A percentile compares a stretch with the other conserved stretches of the same genome.
Evolutionary conservation across 1,139 yeast genomes (phyloP).

Genomic region (Candida pseudoviswanathii): DNA sequence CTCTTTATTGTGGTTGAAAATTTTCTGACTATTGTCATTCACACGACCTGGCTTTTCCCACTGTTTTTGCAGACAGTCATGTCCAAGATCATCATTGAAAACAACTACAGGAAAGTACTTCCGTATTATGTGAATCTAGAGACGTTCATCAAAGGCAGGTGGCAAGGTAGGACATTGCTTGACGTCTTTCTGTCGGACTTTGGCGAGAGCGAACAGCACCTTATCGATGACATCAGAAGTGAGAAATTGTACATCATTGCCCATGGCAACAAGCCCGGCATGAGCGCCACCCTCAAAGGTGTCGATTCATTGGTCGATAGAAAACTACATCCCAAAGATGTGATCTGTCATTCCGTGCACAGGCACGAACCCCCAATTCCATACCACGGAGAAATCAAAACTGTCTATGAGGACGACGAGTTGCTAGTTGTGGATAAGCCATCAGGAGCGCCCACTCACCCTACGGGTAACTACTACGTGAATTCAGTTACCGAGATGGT

Average conservation of each 20-base stretch:
- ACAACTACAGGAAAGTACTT: constrained; percentile 45
- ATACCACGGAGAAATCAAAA: constrained; percentile 27
- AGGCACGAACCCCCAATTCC: constrained; percentile 65
- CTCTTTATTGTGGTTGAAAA: constrained; percentile 1
- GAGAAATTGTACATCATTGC: constrained; percentile 28
- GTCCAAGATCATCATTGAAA: constrained; percentile 27
- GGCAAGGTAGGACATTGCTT: constrained; percentile 47
- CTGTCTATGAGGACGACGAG: constrained; percentile 50
- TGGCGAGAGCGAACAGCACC: constrained; percentile 32
- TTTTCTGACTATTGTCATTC: neutral
- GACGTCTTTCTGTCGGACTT: constrained; percentile 50
- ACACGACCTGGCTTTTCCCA: constrained; percentile 1
- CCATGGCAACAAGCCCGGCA: constrained; percentile 29
- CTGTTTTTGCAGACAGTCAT: neutral
- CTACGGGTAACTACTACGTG: constrained; percentile 64
- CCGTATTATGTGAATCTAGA: constrained; percentile 46
- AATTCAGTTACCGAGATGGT: constrained; percentile 66
- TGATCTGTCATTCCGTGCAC: constrained; percentile 50
- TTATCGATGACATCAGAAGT: constrained; percentile 27
- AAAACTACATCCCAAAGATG: constrained; percentile 48
- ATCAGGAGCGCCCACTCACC: constrained; percentile 78
- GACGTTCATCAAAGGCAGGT: constrained; percentile 50
- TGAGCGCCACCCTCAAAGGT: constrained; percentile 23
- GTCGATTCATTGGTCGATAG: constrained; percentile 24
- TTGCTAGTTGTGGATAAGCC: constrained; percentile 72